A percentile compares a stretch with the other conserved stretches of the same genome.
phyloP scores from a whole-genome alignment of 129 eudicot species.

The Erigeron canadensis region DNA sequence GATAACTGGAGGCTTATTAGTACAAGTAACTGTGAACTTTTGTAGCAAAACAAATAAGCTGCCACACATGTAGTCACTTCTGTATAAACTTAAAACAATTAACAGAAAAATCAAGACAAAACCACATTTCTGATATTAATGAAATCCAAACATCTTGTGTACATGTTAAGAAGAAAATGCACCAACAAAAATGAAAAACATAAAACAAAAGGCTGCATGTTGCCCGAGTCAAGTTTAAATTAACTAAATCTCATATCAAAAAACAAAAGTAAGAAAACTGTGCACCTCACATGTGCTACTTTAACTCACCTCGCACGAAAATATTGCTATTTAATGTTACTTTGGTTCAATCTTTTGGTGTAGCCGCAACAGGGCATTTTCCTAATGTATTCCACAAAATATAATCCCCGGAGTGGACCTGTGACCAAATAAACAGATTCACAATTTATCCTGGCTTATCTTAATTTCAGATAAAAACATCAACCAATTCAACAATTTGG shows the following conservation, averaged over 20 bases:
- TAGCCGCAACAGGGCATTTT: conserved; percentile 78
- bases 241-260: conserved; percentile 1
- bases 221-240: background rate
- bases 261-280: conserved; percentile 19
- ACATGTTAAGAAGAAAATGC: conserved; percentile 17
- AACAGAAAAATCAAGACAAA: background rate
- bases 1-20: background rate
- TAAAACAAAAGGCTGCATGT: conserved; percentile 1
- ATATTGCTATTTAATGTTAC: background rate
- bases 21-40: background rate
- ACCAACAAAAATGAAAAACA: background rate
- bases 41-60: conserved; percentile 4
- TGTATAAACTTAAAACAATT: background rate
- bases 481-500: background rate
- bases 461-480: background rate
- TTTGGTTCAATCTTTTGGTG: conserved; percentile 37
- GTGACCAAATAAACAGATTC: conserved; percentile 21
- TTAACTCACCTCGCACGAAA: conserved; percentile 3
- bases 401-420: conserved; percentile 95
- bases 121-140: conserved; percentile 2
- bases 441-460: no score
- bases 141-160: background rate
- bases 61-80: background rate
- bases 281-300: background rate
- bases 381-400: conserved; percentile 98